A percentile compares a stretch with the other conserved stretches of the same genome.
Conservation (phyloP, 352 stramenopile species). For the Pythium brassicae region DNA sequence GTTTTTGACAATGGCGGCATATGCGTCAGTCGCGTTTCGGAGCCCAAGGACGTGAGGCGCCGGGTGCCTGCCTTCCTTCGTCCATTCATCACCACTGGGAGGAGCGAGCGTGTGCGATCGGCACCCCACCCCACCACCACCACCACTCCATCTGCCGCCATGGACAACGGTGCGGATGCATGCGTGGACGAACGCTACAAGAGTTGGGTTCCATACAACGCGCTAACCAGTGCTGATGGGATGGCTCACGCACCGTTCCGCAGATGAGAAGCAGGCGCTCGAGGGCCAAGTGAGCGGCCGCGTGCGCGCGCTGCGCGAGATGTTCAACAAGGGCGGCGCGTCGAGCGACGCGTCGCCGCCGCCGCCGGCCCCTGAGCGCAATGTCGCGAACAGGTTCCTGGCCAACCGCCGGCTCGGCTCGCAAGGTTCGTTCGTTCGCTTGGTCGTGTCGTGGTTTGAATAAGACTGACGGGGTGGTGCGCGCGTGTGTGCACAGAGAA, state of each 20-base stretch:
- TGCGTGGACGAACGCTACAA: too few relatives aligned
- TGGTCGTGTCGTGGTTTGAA: background rate
- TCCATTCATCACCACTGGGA: too few relatives aligned
- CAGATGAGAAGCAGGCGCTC: slow-evolving; percentile 50
- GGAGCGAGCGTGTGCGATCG: too few relatives aligned
- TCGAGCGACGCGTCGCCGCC: slow-evolving; percentile 7
- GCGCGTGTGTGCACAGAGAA: slow-evolving; percentile 4
- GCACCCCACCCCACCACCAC: too few relatives aligned
- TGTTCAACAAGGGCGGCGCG: slow-evolving; percentile 54
- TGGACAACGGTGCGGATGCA: background rate
- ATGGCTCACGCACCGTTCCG: background rate
- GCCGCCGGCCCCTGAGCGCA: slow-evolving; percentile 11
- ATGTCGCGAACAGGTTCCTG: slow-evolving; percentile 5
- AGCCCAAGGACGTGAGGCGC: background rate
- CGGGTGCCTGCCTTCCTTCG: too few relatives aligned
- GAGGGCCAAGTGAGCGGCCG: slow-evolving; percentile 37
- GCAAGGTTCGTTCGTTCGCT: slow-evolving; percentile 7
- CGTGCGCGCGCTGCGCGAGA: slow-evolving; percentile 54
- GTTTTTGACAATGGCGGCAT: background rate
- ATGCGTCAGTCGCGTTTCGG: background rate
- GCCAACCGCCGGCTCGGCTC: slow-evolving; percentile 20
- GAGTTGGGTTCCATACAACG: too few relatives aligned
- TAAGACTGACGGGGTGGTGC: background rate
- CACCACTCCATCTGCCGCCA: background rate
- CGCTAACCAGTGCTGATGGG: too few relatives aligned